Evolutionary conservation across 2,329 filamentous ascomycete genomes (phyloP).

Genomic region (Epicoccum sorghinum): DNA sequence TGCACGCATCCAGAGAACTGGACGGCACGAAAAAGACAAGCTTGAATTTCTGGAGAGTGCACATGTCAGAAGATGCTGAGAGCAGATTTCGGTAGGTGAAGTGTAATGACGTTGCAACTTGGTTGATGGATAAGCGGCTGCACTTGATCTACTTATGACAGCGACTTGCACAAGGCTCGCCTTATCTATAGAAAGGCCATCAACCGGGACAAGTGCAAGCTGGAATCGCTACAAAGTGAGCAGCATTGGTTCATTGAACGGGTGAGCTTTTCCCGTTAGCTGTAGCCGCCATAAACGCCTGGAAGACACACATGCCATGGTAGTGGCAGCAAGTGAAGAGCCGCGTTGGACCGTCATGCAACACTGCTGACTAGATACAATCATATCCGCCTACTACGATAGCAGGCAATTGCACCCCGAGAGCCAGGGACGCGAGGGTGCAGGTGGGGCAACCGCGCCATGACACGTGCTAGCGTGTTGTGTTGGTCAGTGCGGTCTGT

Average conservation of each 20-base stretch:
- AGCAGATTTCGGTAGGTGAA: background rate
- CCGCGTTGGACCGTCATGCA: too few relatives aligned
- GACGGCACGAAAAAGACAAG: slow-evolving; percentile 55
- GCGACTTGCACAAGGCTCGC: background rate
- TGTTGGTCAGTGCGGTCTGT: slow-evolving; percentile 21
- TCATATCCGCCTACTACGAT: too few relatives aligned
- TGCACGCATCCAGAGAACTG: slow-evolving; percentile 45
- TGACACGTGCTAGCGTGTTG: slow-evolving; percentile 30
- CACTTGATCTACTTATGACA: background rate
- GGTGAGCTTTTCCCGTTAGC: too few relatives aligned
- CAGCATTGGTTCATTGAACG: too few relatives aligned
- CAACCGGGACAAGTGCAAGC: too few relatives aligned
- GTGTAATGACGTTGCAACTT: background rate
- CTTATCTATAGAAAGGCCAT: too few relatives aligned
- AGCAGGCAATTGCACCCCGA: background rate
- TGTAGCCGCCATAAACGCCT: too few relatives aligned
- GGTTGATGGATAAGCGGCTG: background rate
- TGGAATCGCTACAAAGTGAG: too few relatives aligned
- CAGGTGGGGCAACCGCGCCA: slow-evolving; percentile 12
- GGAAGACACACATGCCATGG: too few relatives aligned
- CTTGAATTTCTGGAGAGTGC: slow-evolving; percentile 45
- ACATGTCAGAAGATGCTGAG: background rate
- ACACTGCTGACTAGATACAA: too few relatives aligned
- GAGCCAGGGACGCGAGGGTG: background rate
- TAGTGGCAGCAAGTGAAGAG: too few relatives aligned